A percentile compares a stretch with the other conserved stretches of the same genome.
These are phyloP conservation scores for Botrytis tulipae DNA, from an alignment of 2,329 filamentous ascomycete species.

Conservation along the genomic window DNA sequence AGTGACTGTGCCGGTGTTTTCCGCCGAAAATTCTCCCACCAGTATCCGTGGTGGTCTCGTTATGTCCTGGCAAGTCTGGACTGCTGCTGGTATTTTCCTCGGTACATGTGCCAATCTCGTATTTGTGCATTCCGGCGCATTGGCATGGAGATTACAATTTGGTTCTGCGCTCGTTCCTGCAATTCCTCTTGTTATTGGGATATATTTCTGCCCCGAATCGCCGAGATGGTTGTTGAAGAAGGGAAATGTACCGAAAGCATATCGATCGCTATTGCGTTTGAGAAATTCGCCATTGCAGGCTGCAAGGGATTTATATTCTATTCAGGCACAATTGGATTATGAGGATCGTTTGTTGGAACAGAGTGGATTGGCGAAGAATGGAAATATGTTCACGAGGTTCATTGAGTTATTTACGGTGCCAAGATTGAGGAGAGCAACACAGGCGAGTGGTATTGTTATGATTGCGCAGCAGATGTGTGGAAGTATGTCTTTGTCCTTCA, in stretches of 20 bases:
- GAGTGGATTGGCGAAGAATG: slow-evolving; percentile 26
- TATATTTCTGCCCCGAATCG: slow-evolving; percentile 63
- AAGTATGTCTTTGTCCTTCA: slow-evolving; percentile 13
- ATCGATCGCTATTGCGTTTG: slow-evolving; percentile 53
- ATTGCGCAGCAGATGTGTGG: slow-evolving; percentile 42
- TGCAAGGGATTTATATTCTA: slow-evolving; percentile 61
- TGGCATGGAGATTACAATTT: slow-evolving; percentile 63
- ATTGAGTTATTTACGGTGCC: slow-evolving; percentile 67
- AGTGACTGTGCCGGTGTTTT: slow-evolving; percentile 50
- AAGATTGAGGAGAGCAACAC: slow-evolving; percentile 67
- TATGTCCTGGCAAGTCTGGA: slow-evolving; percentile 53
- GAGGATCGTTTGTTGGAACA: slow-evolving; percentile 45
- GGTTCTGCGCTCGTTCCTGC: slow-evolving; percentile 65
- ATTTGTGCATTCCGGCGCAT: slow-evolving; percentile 56
- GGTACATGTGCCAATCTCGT: slow-evolving; percentile 65
- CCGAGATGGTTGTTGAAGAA: slow-evolving; percentile 68
- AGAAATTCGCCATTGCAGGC: slow-evolving; percentile 60
- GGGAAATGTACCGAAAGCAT: slow-evolving; percentile 53
- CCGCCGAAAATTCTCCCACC: slow-evolving; percentile 55
- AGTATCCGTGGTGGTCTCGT: slow-evolving; percentile 54
- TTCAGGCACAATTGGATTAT: slow-evolving; percentile 51
- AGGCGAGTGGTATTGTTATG: slow-evolving; percentile 73
- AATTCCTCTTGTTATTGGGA: slow-evolving; percentile 54
- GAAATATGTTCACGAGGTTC: slow-evolving; percentile 58
- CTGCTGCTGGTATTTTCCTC: slow-evolving; percentile 64